phyloP scores from a whole-genome alignment of 2,329 filamentous ascomycete genomes.

The Eurotiales sp. region DNA sequence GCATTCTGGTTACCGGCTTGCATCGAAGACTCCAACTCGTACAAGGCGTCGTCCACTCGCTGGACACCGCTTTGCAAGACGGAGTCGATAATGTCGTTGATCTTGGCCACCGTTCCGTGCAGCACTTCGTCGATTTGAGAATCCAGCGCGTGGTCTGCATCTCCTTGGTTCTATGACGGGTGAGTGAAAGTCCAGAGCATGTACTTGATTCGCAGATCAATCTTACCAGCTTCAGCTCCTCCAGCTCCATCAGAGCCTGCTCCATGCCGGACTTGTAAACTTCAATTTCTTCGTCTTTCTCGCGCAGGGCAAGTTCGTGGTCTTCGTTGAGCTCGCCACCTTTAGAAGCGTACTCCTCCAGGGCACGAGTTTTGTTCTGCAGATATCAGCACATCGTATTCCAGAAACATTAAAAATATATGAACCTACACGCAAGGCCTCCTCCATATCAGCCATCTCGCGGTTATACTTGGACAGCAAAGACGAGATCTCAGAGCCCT shows the following conservation, averaged over 20 bases:
- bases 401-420: no score
- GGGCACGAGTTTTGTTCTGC: constrained; percentile 78
- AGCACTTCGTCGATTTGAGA: constrained; percentile 88
- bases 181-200: no score
- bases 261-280: constrained; percentile 99
- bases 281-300: constrained; percentile 97
- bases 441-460: constrained; percentile 94
- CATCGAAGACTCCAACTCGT: constrained; percentile 96
- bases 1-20: constrained; percentile 98
- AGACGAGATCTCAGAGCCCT: constrained; percentile 90
- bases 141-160: constrained; percentile 76
- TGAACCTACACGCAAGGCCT: constrained; percentile 62
- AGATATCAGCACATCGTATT: constrained; percentile 13
- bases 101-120: constrained; percentile 80
- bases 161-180: constrained; percentile 62
- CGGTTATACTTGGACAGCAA: constrained; percentile 96
- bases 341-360: constrained; percentile 79
- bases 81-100: constrained; percentile 96
- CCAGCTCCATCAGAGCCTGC: constrained; percentile 86
- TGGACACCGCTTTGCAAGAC: constrained; percentile 90
- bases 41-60: constrained; percentile 91
- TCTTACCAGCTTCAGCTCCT: constrained; percentile 67
- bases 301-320: constrained; percentile 76
- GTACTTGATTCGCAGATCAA: neutral
- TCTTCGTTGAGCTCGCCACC: constrained; percentile 78